These are phyloP conservation scores for Yamadazyma tumulicola DNA, from an alignment of 805 yeast species.

Conservation along the genomic window DNA sequence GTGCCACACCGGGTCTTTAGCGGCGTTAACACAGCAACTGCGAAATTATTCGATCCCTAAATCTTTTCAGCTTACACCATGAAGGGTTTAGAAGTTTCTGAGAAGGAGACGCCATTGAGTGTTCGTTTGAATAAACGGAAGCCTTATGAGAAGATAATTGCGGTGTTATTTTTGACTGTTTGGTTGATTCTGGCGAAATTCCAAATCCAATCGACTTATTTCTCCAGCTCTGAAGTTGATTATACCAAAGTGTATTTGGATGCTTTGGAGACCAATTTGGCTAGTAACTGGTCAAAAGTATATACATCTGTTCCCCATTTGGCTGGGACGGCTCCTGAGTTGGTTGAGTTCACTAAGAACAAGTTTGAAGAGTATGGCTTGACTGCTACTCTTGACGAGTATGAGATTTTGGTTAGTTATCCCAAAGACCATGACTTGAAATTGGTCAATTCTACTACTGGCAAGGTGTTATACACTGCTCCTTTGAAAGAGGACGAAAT, in stretches of 20 bases:
- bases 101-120: too few relatives aligned
- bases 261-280: slow-evolving; percentile 33
- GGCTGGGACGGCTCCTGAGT: slow-evolving; percentile 43
- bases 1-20: too few relatives aligned
- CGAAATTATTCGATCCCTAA: too few relatives aligned
- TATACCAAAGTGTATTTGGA: slow-evolving; percentile 16
- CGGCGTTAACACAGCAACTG: too few relatives aligned
- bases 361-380: slow-evolving; percentile 52
- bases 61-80: too few relatives aligned
- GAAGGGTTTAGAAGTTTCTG: too few relatives aligned
- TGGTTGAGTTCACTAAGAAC: slow-evolving; percentile 48
- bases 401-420: slow-evolving; percentile 53
- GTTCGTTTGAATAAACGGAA: too few relatives aligned
- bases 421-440: slow-evolving; percentile 46
- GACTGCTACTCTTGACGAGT: slow-evolving; percentile 47
- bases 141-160: too few relatives aligned
- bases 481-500: slow-evolving; percentile 48
- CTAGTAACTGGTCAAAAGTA: slow-evolving; percentile 40
- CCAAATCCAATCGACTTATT: too few relatives aligned
- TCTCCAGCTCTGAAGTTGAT: too few relatives aligned
- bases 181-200: too few relatives aligned
- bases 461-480: slow-evolving; percentile 42
- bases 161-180: background rate
- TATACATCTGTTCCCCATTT: slow-evolving; percentile 42
- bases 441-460: slow-evolving; percentile 27